Percentiles rank a stretch among this genome's conserved stretches.
These are phyloP conservation scores for Hemileccinum impolitum DNA, from an alignment of 768 basidiomycete genomes.

Conservation along the genomic window DNA sequence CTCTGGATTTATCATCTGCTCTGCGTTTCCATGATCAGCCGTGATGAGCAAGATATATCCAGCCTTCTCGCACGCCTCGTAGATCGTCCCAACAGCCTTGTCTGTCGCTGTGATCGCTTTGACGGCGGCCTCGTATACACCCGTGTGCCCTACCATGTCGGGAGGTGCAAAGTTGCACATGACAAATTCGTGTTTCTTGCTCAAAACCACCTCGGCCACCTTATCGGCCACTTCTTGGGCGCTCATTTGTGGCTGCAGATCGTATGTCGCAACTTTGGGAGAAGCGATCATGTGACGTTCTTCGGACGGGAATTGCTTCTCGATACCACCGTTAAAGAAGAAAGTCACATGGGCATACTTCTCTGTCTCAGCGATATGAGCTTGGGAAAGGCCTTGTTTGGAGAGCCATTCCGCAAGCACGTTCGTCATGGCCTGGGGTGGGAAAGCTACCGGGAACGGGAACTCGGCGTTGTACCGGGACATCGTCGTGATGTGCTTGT, in stretches of 20 bases:
- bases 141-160: conserved; percentile 97
- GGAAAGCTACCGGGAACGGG: conserved; percentile 87
- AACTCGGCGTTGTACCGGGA: conserved; percentile 89
- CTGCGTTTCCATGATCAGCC: conserved; percentile 94
- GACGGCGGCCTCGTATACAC: conserved; percentile 87
- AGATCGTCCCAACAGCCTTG: conserved; percentile 82
- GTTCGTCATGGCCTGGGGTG: conserved; percentile 92
- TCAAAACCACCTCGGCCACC: conserved; percentile 80
- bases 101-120: conserved; percentile 87
- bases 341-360: conserved; percentile 98
- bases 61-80: conserved; percentile 78
- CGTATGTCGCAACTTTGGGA: conserved; percentile 93
- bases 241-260: conserved; percentile 87
- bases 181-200: conserved; percentile 74
- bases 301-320: conserved; percentile 84
- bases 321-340: conserved; percentile 97
- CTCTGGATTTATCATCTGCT: conserved; percentile 84
- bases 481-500: conserved; percentile 87
- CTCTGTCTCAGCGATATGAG: conserved; percentile 96
- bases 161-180: conserved; percentile 99
- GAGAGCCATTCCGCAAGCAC: conserved; percentile 91
- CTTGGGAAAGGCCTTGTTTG: conserved; percentile 76
- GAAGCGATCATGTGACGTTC: conserved; percentile 87
- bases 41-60: conserved; percentile 88
- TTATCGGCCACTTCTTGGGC: conserved; percentile 86